phyloP scores from a whole-genome alignment of 495 filamentous ascomycete genomes.

The Viridothelium virens region DNA sequence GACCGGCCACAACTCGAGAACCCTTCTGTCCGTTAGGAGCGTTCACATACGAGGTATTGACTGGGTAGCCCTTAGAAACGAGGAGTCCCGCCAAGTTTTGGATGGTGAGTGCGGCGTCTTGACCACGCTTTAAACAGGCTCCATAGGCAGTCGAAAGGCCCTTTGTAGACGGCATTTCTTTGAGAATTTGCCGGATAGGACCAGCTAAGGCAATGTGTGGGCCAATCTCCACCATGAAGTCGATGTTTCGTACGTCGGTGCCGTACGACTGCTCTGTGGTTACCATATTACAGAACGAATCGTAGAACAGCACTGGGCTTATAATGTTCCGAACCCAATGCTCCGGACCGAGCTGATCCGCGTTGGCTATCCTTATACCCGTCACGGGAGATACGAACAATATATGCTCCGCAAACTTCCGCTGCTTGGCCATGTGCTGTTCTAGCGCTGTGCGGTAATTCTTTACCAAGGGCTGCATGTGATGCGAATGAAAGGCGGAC shows the following conservation, averaged over 20 bases:
- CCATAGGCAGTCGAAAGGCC: neutral
- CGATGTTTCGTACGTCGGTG: neutral
- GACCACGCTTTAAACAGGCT: neutral
- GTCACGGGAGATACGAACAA: neutral
- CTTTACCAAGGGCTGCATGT: conserved; percentile 41
- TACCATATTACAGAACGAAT: conserved; percentile 7
- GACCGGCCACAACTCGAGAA: conserved; percentile 6
- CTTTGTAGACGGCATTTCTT: neutral
- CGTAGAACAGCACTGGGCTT: conserved; percentile 15
- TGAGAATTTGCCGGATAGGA: conserved; percentile 7
- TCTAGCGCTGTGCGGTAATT: neutral
- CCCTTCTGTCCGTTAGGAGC: neutral
- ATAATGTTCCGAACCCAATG: conserved; percentile 23
- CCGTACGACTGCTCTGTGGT: neutral
- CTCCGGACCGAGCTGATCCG: neutral
- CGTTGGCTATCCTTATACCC: neutral
- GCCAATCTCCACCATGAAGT: conserved; percentile 17
- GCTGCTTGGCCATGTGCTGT: neutral
- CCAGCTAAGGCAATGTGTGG: conserved; percentile 14
- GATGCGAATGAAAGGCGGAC: conserved; percentile 56
- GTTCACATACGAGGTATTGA: conserved; percentile 20
- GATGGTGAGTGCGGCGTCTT: neutral
- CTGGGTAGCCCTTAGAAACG: conserved; percentile 20
- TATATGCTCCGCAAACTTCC: neutral
- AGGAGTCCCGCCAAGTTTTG: conserved; percentile 16